Evolutionary conservation across 108 stramenopile species (phyloP).

Genomic region (Cyclotella cryptica): DNA sequence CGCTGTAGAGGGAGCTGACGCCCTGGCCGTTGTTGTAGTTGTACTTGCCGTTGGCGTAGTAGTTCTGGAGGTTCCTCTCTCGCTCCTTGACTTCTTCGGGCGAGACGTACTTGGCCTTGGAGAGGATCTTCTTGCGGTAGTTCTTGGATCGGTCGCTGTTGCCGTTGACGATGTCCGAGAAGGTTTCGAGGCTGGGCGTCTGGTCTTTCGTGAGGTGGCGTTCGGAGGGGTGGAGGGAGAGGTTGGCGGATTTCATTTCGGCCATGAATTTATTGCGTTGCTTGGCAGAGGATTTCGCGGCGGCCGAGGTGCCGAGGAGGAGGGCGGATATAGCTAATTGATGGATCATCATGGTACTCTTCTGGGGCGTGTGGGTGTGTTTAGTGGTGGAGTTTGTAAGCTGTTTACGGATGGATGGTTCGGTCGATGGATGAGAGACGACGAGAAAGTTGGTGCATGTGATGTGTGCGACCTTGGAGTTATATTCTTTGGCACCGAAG

Average conservation of each 20-base stretch:
- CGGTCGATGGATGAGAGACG: too few relatives aligned
- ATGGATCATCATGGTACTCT: background rate
- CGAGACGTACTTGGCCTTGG: conserved; percentile 30
- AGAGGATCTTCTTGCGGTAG: conserved; percentile 21
- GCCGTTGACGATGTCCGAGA: conserved; percentile 15
- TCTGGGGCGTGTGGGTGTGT: background rate
- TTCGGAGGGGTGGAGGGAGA: conserved; percentile 8
- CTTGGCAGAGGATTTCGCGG: background rate
- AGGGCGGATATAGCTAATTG: background rate
- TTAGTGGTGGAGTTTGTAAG: background rate
- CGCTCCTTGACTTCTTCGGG: conserved; percentile 24
- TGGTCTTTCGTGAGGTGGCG: background rate
- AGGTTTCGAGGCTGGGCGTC: conserved; percentile 31
- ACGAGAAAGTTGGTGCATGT: too few relatives aligned
- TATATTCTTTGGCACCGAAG: too few relatives aligned
- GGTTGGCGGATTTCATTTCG: conserved; percentile 25
- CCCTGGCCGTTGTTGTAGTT: conserved; percentile 29
- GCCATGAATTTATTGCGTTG: conserved; percentile 9
- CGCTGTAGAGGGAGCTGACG: background rate
- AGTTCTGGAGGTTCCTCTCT: conserved; percentile 13
- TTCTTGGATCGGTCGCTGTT: conserved; percentile 14
- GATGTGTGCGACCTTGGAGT: too few relatives aligned
- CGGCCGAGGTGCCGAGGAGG: background rate
- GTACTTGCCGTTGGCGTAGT: conserved; percentile 13
- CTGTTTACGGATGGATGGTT: too few relatives aligned